Evolutionary conservation across 257 asterid genomes (phyloP).

Genomic region (Nicotiana knightiana): DNA sequence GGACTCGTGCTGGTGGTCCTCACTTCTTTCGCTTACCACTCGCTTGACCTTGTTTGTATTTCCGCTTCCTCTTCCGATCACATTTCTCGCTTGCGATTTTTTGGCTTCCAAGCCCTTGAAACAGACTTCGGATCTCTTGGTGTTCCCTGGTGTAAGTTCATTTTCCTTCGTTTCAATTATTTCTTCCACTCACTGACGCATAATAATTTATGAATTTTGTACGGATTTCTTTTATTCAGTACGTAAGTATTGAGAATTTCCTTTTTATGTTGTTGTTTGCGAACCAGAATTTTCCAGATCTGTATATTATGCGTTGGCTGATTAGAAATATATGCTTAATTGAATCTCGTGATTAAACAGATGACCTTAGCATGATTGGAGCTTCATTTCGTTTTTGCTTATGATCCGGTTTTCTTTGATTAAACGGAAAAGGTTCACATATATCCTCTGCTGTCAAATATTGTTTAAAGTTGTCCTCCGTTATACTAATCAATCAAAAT

Average conservation of each 20-base stretch:
- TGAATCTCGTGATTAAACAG: neutral
- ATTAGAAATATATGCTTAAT: neutral
- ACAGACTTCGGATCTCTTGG: slow-evolving; percentile 98
- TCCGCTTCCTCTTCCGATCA: slow-evolving; percentile 64
- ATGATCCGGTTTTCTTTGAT: neutral
- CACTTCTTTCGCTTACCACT: slow-evolving; percentile 32
- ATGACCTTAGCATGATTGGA: neutral
- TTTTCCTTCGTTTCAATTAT: neutral
- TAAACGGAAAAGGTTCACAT: too few species aligned
- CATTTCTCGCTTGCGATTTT: slow-evolving; percentile 64
- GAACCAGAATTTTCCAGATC: neutral
- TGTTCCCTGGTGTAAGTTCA: slow-evolving; percentile 89
- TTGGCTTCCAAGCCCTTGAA: slow-evolving; percentile 65
- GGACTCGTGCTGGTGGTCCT: slow-evolving; percentile 43
- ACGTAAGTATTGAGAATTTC: neutral
- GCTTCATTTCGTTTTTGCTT: neutral
- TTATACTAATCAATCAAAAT: too few species aligned
- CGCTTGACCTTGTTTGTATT: slow-evolving; percentile 86
- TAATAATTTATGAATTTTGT: neutral
- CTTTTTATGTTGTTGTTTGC: neutral
- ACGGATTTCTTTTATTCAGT: neutral
- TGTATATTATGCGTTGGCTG: neutral
- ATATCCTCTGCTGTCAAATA: too few species aligned
- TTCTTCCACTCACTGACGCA: neutral
- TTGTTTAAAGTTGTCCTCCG: too few species aligned